Conservation (phyloP, 2,329 filamentous ascomycete species). For the Fusarium protoensiforme region DNA sequence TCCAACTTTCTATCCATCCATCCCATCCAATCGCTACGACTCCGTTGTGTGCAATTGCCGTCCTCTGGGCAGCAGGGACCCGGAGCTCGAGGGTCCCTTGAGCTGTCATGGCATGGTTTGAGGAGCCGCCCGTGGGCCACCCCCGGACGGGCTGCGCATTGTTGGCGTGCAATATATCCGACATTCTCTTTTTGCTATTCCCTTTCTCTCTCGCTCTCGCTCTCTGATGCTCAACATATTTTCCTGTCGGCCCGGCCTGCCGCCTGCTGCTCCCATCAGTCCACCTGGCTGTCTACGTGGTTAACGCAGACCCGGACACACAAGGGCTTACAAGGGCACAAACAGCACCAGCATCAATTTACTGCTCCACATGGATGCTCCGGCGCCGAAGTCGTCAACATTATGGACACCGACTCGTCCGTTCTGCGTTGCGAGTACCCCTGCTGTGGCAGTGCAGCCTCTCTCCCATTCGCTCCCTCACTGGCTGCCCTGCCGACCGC, state of each 20-base stretch:
- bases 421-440: constrained; percentile 14
- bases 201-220: background rate
- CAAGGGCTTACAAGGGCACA: background rate
- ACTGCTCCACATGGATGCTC: constrained; percentile 20
- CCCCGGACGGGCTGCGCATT: background rate
- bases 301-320: constrained; percentile 17
- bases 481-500: constrained; percentile 29
- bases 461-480: constrained; percentile 13
- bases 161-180: background rate
- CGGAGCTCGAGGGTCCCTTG: constrained; percentile 10
- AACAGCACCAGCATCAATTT: constrained; percentile 23
- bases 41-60: constrained; percentile 7
- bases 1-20: background rate
- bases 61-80: constrained; percentile 1
- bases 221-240: background rate
- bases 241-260: constrained; percentile 11
- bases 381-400: constrained; percentile 22
- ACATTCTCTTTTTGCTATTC: constrained; percentile 5
- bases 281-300: constrained; percentile 30
- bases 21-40: constrained; percentile 9
- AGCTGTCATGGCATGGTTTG: constrained; percentile 14
- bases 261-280: constrained; percentile 25
- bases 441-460: constrained; percentile 35
- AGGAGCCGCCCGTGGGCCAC: constrained; percentile 1
- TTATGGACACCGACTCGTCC: constrained; percentile 26